Percentiles rank a stretch among this genome's conserved stretches.
These are phyloP conservation scores for Zarea fungicola DNA, from an alignment of 2,329 filamentous ascomycete species.

Conservation along the genomic window DNA sequence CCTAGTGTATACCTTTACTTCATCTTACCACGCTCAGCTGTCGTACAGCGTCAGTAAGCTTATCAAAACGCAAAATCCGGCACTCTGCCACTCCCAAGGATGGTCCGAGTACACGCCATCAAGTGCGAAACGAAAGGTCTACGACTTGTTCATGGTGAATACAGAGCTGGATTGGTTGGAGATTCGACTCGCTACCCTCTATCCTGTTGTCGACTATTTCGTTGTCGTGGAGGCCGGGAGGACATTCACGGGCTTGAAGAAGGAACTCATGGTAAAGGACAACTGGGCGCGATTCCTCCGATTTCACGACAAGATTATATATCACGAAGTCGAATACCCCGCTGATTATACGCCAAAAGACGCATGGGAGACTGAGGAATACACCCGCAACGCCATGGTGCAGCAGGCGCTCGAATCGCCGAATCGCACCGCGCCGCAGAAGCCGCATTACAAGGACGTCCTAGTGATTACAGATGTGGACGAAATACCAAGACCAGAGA, in stretches of 20 bases:
- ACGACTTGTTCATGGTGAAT: too few species aligned
- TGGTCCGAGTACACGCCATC: too few species aligned
- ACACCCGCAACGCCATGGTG: conserved; percentile 49
- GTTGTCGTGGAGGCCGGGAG: conserved; percentile 54
- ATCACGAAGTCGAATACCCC: conserved; percentile 47
- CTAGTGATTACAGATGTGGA: conserved; percentile 56
- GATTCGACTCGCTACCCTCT: conserved; percentile 54
- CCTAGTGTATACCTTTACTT: too few species aligned
- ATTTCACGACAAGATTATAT: conserved; percentile 57
- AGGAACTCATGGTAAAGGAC: conserved; percentile 47
- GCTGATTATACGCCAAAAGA: conserved; percentile 35
- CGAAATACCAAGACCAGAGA: conserved; percentile 50
- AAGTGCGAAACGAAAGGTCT: too few species aligned
- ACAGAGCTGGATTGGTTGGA: conserved; percentile 62
- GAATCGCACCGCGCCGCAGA: conserved; percentile 33
- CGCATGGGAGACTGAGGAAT: conserved; percentile 48
- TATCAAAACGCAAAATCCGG: too few species aligned
- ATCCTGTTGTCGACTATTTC: conserved; percentile 57
- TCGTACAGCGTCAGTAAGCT: too few species aligned
- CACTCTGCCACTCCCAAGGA: too few species aligned
- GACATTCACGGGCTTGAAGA: conserved; percentile 53
- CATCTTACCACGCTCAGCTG: too few species aligned
- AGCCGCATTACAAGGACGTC: conserved; percentile 45
- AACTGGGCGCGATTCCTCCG: conserved; percentile 46
- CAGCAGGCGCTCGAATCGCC: conserved; percentile 56